These are phyloP conservation scores for Phytophthora lateralis DNA, from an alignment of 352 stramenopile genomes.

Conservation along the genomic window DNA sequence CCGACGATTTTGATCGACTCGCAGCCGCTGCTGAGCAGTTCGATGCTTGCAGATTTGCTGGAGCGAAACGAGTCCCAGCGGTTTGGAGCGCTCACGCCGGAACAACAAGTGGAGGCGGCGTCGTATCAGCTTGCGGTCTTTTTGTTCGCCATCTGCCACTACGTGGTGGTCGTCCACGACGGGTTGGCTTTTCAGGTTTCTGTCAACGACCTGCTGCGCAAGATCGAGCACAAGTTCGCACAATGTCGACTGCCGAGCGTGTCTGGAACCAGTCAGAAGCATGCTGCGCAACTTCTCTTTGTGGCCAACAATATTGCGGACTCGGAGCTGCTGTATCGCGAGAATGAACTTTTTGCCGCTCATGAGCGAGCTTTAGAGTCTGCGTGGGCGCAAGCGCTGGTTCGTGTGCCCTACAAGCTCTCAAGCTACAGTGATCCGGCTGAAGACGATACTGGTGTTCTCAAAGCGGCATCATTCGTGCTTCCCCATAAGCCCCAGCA, in stretches of 20 bases:
- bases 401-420: conserved; percentile 27
- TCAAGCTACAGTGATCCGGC: conserved; percentile 12
- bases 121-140: conserved; percentile 73
- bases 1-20: conserved; percentile 65
- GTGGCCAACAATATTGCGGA: conserved; percentile 56
- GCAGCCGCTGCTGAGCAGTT: conserved; percentile 69
- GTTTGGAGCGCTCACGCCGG: conserved; percentile 57
- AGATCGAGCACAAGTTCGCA: conserved; percentile 55
- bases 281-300: conserved; percentile 64
- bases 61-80: conserved; percentile 53
- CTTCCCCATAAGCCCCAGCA: conserved; percentile 27
- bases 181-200: conserved; percentile 39
- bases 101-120: conserved; percentile 68
- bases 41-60: conserved; percentile 55
- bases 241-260: conserved; percentile 67
- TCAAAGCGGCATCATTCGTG: conserved; percentile 20
- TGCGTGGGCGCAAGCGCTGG: conserved; percentile 33
- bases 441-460: conserved; percentile 3
- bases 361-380: conserved; percentile 45
- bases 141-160: conserved; percentile 77
- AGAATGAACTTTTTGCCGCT: conserved; percentile 38
- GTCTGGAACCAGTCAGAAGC: conserved; percentile 54
- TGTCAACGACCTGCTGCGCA: conserved; percentile 53
- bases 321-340: conserved; percentile 35
- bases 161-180: conserved; percentile 73